Evolutionary conservation across 768 basidiomycete genomes (phyloP).

Genomic region (Phallus indusiatus): DNA sequence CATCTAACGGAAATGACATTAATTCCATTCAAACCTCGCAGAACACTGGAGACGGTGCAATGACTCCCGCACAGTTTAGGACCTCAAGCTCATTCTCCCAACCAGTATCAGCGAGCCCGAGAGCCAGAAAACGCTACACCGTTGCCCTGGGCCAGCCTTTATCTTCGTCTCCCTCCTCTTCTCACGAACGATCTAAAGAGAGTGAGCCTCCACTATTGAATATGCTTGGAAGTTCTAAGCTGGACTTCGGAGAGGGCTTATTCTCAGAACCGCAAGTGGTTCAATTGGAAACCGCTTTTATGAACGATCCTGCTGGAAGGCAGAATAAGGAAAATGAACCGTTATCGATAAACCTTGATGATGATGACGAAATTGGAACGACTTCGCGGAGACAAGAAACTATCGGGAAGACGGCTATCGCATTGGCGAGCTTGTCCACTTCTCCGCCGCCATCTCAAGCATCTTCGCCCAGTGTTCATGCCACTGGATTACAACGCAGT

Average conservation of each 20-base stretch:
- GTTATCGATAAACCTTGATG: background rate
- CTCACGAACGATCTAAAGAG: slow-evolving; percentile 5
- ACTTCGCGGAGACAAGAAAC: slow-evolving; percentile 9
- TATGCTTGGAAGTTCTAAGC: background rate
- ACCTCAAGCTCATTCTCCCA: background rate
- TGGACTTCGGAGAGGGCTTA: background rate
- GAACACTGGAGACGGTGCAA: background rate
- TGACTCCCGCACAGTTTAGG: slow-evolving; percentile 1
- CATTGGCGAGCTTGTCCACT: slow-evolving; percentile 13
- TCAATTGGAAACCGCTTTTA: slow-evolving; percentile 12
- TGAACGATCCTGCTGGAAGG: slow-evolving; percentile 8
- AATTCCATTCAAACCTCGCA: slow-evolving; percentile 7
- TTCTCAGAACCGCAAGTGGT: slow-evolving; percentile 8
- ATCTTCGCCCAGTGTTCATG: background rate
- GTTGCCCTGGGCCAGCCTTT: slow-evolving; percentile 68
- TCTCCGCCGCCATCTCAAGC: slow-evolving; percentile 11
- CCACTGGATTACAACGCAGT: slow-evolving; percentile 4
- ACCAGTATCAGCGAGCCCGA: slow-evolving; percentile 58
- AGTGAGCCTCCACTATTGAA: slow-evolving; percentile 17
- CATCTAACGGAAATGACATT: slow-evolving; percentile 24
- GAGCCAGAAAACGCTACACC: slow-evolving; percentile 69
- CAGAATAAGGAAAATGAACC: background rate
- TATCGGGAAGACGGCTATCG: slow-evolving; percentile 16
- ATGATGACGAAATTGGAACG: background rate
- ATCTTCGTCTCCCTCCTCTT: slow-evolving; percentile 12